Base-by-base conservation (phyloP, 2,329 filamentous ascomycete species). In the Alternaria angustiovoidea region DNA sequence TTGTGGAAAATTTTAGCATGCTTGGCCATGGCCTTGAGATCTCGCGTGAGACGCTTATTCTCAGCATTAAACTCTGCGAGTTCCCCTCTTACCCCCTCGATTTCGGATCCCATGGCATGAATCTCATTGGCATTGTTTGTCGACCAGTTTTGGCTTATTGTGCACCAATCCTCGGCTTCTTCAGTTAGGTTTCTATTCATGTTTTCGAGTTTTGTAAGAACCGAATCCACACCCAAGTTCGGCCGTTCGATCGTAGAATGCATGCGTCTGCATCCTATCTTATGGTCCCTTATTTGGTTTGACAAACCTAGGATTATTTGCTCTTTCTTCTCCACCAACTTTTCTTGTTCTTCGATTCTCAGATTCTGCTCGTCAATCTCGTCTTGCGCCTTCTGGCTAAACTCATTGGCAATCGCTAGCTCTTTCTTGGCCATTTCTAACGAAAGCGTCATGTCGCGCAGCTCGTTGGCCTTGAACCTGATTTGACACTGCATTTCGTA, bases 401-500 rank as follows among this genome's bases (percentile, higher is more conserved):
- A 51, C 22, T 18, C 28, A 18, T 51, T 51, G 3, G 49, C 49
- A 26, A 26, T 22, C 36, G n/a, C 26, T 14, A 51, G 16, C 20
- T 24, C 26, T 24, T 28, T 32, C 34, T 39, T 44, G 16, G 20
- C 38, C 14, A 3, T 26, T 7, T 51, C 30, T 11, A 39, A 36
- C 7, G 24, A 39, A 12, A 24, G 14, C 22, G 57, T 59, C 57
- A 59, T 55, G 8, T 44, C 46, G 22, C 42, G 51, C 7, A 59
- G 51, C 38, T 59, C 57, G 16, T 44, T 39, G 16, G 51, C 36
- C 30, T 59, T 59, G 30, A 49, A 44, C 26, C 38, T 20, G 16
- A 59, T 44, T 7, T 59, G 57, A n/a, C 28, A 46, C n/a, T 49
- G 51, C 46, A 59, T 7, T 12, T 59, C 57, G 5, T 20, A 55